Base-by-base conservation (phyloP, 257 asterid species). In the Echites panduratus region DNA sequence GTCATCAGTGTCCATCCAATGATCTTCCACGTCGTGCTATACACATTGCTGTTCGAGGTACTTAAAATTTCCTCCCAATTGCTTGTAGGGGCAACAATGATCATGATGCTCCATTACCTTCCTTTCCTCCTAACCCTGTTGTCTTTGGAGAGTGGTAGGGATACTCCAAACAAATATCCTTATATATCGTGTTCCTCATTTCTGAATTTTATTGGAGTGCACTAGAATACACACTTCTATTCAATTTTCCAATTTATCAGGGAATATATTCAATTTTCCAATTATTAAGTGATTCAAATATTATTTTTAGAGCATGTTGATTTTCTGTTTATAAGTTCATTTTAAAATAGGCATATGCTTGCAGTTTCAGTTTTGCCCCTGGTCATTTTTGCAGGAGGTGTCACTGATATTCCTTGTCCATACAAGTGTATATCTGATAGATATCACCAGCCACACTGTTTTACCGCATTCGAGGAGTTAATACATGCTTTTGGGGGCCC, bases 401-500 rank as follows among this genome's bases (percentile, higher is more conserved):
- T 88, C 76, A 79, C 81, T 70, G 81, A 79, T 79, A 77, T 90
- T 70, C 93, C 93, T 53, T 92, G 98, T 79, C 96, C 96, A 53
- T 92, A 92, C 83, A 88, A 79, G 85, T 92, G 98, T 79, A 77
- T 87, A 74, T 92, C 98, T 61, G 98, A 92, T 74, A 82, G 96
- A 85, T 92, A 85, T 82, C 89, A 84, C 76, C 85, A 84, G 96
- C 96, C 96, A 79, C 90, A 78, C 75, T 92, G 98, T 83, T 87
- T 88, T 79, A 92, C 98, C 41, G 83, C 96, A 68, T 88, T 92
- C 59, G 98, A 92, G 83, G 96, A 92, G 74, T 86, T 92, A 74
- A 86, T 92, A 72, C 84, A 88, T 82, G 85, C 96, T 71, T 92
- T 92, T 80, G 98, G 96, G 66, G 96, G 98, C 68, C 98, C 98